Evolutionary conservation across 306 rosid species (phyloP), one percentile per base, ranked within the genome.

Genomic region (Amphicarpaea edgeworthii): DNA sequence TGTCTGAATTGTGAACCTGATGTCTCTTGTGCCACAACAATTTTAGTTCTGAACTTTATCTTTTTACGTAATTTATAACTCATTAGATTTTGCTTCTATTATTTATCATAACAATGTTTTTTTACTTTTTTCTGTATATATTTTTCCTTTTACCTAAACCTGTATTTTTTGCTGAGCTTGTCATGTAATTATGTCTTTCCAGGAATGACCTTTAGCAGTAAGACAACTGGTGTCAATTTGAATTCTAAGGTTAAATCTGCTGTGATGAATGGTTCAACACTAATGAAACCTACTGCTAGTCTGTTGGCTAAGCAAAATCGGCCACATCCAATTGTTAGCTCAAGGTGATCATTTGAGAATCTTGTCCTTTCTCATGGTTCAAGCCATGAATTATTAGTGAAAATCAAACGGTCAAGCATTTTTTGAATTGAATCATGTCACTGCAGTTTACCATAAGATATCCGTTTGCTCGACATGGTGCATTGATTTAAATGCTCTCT

Each of bases 261-360:
- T 79, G 57, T 32, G 50, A 69, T 80, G 49, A 85, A 87, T 88
- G 82, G 86, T 82, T 90, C 96, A 55, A 95, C 98, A 38, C 86
- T 95, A 83, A 87, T 95, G 96, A 95, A 92, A 82, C 95, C 98
- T 68, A 92, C 98, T 21, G 97, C 95, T 32, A 90, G 98, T 87
- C 97, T 86, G 73, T 83, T 95, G 65, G 98, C 98, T n/a, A 92
- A 93, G 85, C 95, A 89, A 80, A 88, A 87, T 61, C 75, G 76
- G 9, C 72, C 81, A 28, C 40, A 68, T 61, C 90, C 81, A 68
- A 67, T 21, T 83, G 78, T 82, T 81, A 81, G 84, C 71, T 87
- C 87, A 61, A 90, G 96, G 99, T 95, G 78, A 81, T 54, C 80
- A 12, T 59, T 71, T 55, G 63, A 80, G 76, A 15, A 78, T 10